Base-by-base conservation (phyloP, 345 rosid genomes). In the Durio zibethinus region DNA sequence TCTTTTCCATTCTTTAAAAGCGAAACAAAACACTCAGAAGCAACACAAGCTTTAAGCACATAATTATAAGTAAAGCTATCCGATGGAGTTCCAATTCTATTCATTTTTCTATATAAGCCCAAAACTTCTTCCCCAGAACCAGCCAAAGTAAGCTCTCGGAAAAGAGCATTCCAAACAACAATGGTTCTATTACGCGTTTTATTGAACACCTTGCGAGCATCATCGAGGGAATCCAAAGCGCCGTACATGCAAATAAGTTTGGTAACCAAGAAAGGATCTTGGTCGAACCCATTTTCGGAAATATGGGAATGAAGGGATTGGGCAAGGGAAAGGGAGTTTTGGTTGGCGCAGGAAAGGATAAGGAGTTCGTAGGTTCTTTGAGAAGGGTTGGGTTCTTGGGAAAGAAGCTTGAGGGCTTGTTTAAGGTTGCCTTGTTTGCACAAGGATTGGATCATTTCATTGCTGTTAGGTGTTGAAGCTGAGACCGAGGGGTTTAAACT, bases 211-310 rank as follows among this genome's bases (percentile, higher is more conserved):
- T 87, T 78, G 77, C 94, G 97, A 21, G 90, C 98, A 54, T 84
- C 74, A 48, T 86, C 88, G 12, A 90, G 72, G 0, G 87, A 85
- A 15, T 86, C 92, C 57, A 95, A 76, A 63, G 79, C 80, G 0
- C 94, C 83, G 23, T 93, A 95, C 88, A 87, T 85, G 29, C 82
- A 84, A 0, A 95, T 95, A 56, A 95, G 97, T 79, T 95, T 95
- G 45, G 99, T 95, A 10, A 90, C 98, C 93, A 95, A 81, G 85
- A 93, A 95, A 12, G 98, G 94, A 50, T 95, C 99, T 80, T 91
- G 93, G 77, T 84, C 99, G 33, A 84, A 93, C 83, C 99, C 98
- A 84, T 87, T 89, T 35, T 84, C 82, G 4, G 75, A 47, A 18
- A 95, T 86, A 75, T 90, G 97, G 38, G 84, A 80, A 52, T 95